Evolutionary conservation across 164 flowering plant species (phyloP), one percentile per base, ranked within the genome.

Genomic region (Annona squamosa): DNA sequence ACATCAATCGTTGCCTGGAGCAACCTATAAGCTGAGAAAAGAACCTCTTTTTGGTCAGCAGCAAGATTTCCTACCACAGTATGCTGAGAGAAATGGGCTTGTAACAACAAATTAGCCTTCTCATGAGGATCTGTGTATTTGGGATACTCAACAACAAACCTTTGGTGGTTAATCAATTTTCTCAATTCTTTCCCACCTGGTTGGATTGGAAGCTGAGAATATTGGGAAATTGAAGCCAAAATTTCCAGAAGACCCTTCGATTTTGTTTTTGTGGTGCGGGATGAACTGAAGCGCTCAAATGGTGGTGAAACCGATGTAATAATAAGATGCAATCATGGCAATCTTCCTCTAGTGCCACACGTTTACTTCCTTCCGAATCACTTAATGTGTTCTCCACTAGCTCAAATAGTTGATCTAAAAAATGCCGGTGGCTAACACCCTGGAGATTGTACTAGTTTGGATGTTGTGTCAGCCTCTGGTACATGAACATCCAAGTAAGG

Each of bases 1-100:
- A 93, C 98, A 85, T 93, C 95, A 56, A 96, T 97, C 91, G 93
- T 86, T 7, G 99, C 99, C 76, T 90, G 97, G 71, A 96, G 95
- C 73, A 96, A 76, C 76, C 97, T 84, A 48, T 78, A 84, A 3
- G 97, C 88, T 65, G 86, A 86, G 37, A 92, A 83, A 26, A 93
- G 89, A 72, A 96, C 97, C 84, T 91, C 97, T 42, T 87, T 79
- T 82, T 91, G 97, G 76, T 93, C 98, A 42, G 81, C 67, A 52
- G 92, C 90, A 63, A 91, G 82, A 75, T 90, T 89, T 6, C 92
- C 94, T 52, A 87, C 89, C 69, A 93, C 82, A 3, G 64, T 43
- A 44, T 91, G 95, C 81, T 93, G 82, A 0, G 98, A 88, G 83
- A 95, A 91, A 79, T 95, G 98, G 46, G 99, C 97, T 80, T 95